phyloP scores from a whole-genome alignment of 2,329 filamentous ascomycete species.

The Dactylellina cionopaga region DNA sequence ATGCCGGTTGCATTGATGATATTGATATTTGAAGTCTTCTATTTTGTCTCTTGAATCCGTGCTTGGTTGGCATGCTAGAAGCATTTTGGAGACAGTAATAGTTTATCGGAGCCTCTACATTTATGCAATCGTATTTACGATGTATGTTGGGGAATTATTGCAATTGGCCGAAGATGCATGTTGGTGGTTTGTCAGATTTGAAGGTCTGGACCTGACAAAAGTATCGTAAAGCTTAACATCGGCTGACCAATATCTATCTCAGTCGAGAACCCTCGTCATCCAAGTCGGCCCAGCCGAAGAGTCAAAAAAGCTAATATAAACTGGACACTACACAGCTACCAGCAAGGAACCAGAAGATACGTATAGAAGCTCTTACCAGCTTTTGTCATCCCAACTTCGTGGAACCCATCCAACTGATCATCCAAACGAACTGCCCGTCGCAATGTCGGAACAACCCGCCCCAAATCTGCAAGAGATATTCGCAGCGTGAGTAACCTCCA shows the following conservation, averaged over 20 bases:
- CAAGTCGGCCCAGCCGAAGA: not conserved
- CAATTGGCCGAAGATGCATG: too few relatives aligned
- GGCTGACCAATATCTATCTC: not conserved
- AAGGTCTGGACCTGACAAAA: constrained; percentile 4
- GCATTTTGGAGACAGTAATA: too few relatives aligned
- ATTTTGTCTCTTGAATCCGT: too few relatives aligned
- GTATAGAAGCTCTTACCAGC: too few relatives aligned
- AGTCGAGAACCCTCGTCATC: not conserved
- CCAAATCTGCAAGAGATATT: constrained; percentile 26
- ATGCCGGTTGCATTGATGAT: too few relatives aligned
- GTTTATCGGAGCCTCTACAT: too few relatives aligned
- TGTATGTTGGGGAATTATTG: too few relatives aligned
- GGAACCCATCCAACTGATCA: not conserved
- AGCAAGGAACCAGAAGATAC: not conserved
- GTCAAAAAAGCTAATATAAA: not conserved
- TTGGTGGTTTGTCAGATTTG: too few relatives aligned
- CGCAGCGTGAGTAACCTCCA: constrained; percentile 31
- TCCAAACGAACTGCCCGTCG: not conserved
- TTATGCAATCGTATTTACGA: too few relatives aligned
- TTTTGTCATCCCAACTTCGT: not conserved
- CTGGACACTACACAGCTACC: not conserved
- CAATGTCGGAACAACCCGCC: constrained; percentile 29
- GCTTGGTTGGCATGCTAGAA: too few relatives aligned
- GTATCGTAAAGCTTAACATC: not conserved
- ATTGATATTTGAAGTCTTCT: too few relatives aligned